Percentiles rank a stretch among this genome's conserved stretches.
Evolutionary conservation across 1,284 basidiomycete genomes (phyloP).

Genomic region (Sporisorium graminicola): DNA sequence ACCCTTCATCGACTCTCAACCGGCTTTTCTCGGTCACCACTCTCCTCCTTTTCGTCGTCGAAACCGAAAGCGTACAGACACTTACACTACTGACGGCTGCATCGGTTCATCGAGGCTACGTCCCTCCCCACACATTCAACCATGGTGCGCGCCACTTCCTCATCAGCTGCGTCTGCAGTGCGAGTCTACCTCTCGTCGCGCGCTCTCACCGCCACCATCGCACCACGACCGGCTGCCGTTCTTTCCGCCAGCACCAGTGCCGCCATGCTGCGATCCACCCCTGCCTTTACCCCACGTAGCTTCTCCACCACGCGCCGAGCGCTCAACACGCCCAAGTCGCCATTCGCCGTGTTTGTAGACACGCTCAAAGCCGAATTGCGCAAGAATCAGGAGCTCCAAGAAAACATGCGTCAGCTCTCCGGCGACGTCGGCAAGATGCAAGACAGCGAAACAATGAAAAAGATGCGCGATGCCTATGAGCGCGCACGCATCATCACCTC

Average conservation of each 20-base stretch:
- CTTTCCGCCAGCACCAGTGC: background rate
- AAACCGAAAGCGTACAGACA: no score
- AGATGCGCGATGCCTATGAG: slow-evolving; percentile 89
- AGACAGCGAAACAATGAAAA: slow-evolving; percentile 96
- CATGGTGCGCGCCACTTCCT: slow-evolving; percentile 24
- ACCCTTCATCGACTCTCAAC: background rate
- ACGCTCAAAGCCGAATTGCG: slow-evolving; percentile 90
- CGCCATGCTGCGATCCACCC: background rate
- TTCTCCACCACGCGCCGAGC: slow-evolving; percentile 15
- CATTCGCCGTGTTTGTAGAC: slow-evolving; percentile 95
- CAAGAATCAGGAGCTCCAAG: slow-evolving; percentile 94
- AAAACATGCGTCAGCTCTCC: slow-evolving; percentile 95
- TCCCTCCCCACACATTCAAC: background rate
- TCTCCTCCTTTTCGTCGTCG: no score
- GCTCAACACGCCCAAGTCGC: slow-evolving; percentile 73
- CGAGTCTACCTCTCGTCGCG: slow-evolving; percentile 30
- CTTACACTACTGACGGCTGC: background rate
- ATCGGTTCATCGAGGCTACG: background rate
- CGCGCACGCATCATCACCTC: slow-evolving; percentile 90
- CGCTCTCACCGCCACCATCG: slow-evolving; percentile 14
- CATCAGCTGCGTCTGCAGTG: slow-evolving; percentile 9
- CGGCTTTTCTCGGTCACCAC: slow-evolving; percentile 8
- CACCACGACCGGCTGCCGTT: slow-evolving; percentile 17
- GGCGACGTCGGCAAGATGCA: slow-evolving; percentile 97
- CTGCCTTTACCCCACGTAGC: slow-evolving; percentile 1